phyloP scores from a whole-genome alignment of 2,329 filamentous ascomycete genomes.

The Cytospora leucostoma region DNA sequence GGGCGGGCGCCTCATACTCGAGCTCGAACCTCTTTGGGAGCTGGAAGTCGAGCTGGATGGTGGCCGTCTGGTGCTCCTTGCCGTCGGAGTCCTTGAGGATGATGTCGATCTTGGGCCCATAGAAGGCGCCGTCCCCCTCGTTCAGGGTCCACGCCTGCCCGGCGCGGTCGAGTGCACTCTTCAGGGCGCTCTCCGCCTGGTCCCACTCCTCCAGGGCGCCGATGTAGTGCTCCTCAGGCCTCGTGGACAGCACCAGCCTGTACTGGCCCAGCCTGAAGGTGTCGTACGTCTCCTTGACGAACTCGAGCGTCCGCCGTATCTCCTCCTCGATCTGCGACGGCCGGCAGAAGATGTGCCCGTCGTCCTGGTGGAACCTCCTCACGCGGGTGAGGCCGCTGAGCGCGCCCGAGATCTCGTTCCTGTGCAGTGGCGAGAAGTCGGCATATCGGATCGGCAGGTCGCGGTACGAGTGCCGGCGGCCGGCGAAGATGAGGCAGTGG shows the following conservation, averaged over 20 bases:
- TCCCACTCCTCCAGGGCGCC: slow-evolving; percentile 70
- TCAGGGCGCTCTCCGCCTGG: slow-evolving; percentile 67
- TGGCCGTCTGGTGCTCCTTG: slow-evolving; percentile 87
- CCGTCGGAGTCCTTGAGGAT: slow-evolving; percentile 77
- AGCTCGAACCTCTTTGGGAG: slow-evolving; percentile 79
- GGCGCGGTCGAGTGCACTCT: slow-evolving; percentile 60
- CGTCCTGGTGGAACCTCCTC: slow-evolving; percentile 85
- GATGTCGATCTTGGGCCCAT: slow-evolving; percentile 90
- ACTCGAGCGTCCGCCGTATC: slow-evolving; percentile 72
- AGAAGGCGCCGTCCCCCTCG: slow-evolving; percentile 83
- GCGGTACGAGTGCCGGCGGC: slow-evolving; percentile 71
- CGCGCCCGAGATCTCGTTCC: slow-evolving; percentile 82
- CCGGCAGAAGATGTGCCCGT: slow-evolving; percentile 87
- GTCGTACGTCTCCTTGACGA: slow-evolving; percentile 71
- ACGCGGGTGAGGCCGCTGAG: slow-evolving; percentile 82
- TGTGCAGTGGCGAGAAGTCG: slow-evolving; percentile 84
- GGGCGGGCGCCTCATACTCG: slow-evolving; percentile 70
- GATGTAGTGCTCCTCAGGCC: slow-evolving; percentile 75
- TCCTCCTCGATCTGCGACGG: slow-evolving; percentile 74
- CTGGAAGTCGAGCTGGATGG: slow-evolving; percentile 88
- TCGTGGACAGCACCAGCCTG: slow-evolving; percentile 74
- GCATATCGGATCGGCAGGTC: slow-evolving; percentile 83
- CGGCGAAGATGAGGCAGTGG: slow-evolving; percentile 81
- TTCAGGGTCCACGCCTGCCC: slow-evolving; percentile 74
- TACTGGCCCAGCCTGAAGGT: slow-evolving; percentile 73